Percentiles rank a stretch among this genome's conserved stretches.
These are phyloP conservation scores for Scorias spongiosa DNA, from an alignment of 2,329 filamentous ascomycete species.

Conservation along the genomic window DNA sequence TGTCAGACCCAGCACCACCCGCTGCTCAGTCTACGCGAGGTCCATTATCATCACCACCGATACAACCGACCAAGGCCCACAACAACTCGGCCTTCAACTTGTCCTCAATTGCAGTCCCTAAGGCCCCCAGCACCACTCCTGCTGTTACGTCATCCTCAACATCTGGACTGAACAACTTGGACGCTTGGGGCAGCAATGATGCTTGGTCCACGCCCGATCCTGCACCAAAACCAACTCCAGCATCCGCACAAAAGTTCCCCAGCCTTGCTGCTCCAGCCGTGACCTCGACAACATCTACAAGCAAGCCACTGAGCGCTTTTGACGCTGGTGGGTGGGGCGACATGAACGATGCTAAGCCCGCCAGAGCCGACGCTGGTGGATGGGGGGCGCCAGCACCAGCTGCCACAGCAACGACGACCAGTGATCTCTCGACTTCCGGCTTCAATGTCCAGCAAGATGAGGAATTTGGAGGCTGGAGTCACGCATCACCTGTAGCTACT, in stretches of 20 bases:
- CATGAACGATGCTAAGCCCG: conserved; percentile 18
- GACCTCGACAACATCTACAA: neutral
- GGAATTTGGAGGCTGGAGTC: conserved; percentile 92
- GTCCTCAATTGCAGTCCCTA: conserved; percentile 33
- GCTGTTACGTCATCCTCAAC: conserved; percentile 11
- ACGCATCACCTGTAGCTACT: conserved; percentile 37
- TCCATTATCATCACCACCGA: conserved; percentile 18
- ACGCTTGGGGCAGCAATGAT: conserved; percentile 70
- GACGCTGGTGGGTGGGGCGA: conserved; percentile 48
- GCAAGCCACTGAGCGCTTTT: conserved; percentile 13
- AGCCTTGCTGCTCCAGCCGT: neutral
- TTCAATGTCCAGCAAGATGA: conserved; percentile 65
- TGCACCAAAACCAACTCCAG: conserved; percentile 19
- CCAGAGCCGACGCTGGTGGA: conserved; percentile 1
- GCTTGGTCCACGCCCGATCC: conserved; percentile 61
- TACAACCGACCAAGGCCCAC: conserved; percentile 17
- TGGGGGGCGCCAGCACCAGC: neutral
- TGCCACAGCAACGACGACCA: neutral
- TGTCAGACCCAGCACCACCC: conserved; percentile 34
- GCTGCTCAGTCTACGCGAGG: conserved; percentile 20
- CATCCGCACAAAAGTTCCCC: neutral
- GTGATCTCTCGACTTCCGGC: conserved; percentile 2
- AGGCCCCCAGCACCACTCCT: conserved; percentile 19
- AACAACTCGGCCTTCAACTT: conserved; percentile 68
- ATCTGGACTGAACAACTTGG: conserved; percentile 38